A percentile compares a stretch with the other conserved stretches of the same genome.
Evolutionary conservation across 1,284 basidiomycete genomes (phyloP).

Genomic region (Naganishia albida): DNA sequence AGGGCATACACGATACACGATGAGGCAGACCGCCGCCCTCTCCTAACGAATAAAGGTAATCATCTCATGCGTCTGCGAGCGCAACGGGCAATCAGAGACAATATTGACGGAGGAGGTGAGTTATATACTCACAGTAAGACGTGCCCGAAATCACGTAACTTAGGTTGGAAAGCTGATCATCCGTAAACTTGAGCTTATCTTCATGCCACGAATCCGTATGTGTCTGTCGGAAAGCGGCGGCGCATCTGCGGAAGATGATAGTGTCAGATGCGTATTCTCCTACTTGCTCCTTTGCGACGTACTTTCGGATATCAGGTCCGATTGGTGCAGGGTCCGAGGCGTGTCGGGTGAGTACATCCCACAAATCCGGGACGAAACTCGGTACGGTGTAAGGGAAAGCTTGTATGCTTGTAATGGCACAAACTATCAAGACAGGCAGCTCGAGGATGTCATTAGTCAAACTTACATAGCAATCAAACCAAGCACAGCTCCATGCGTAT

Average conservation of each 20-base stretch:
- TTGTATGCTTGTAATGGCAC: constrained; percentile 48
- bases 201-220: constrained; percentile 67
- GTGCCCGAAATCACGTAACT: constrained; percentile 87
- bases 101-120: background rate
- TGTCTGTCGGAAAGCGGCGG: constrained; percentile 52
- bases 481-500: constrained; percentile 84
- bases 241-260: constrained; percentile 30
- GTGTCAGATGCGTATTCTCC: constrained; percentile 55
- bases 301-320: constrained; percentile 82
- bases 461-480: constrained; percentile 62
- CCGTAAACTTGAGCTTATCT: constrained; percentile 84
- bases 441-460: background rate
- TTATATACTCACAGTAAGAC: constrained; percentile 69
- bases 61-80: constrained; percentile 7
- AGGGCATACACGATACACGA: no score
- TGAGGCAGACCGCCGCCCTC: background rate
- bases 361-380: constrained; percentile 61
- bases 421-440: background rate
- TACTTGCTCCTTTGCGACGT: constrained; percentile 61
- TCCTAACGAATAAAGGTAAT: background rate
- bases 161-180: constrained; percentile 83
- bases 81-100: background rate
- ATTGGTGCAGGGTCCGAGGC: constrained; percentile 90
- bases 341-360: constrained; percentile 58
- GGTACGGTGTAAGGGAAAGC: constrained; percentile 66